These are phyloP conservation scores for Viola odorata DNA, from an alignment of 345 rosid species.

Conservation along the genomic window DNA sequence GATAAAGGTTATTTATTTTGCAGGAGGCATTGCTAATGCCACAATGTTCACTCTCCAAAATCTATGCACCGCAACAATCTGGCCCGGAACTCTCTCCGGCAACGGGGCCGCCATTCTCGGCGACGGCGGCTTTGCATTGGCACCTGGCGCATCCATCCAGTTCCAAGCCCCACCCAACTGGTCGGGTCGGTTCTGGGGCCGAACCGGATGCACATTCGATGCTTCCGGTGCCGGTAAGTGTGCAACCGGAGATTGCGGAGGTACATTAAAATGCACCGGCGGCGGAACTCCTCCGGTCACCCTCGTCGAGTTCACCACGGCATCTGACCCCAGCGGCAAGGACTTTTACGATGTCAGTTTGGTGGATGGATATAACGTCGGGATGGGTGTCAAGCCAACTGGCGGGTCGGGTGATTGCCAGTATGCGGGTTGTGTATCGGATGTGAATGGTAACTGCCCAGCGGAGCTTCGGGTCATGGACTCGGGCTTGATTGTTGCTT, in stretches of 20 bases:
- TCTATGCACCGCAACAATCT: slow-evolving; percentile 60
- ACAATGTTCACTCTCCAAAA: slow-evolving; percentile 64
- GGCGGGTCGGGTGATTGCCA: slow-evolving; percentile 71
- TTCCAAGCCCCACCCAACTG: slow-evolving; percentile 64
- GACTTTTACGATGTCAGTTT: slow-evolving; percentile 94
- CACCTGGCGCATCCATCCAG: slow-evolving; percentile 45
- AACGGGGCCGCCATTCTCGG: slow-evolving; percentile 51
- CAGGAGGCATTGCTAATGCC: slow-evolving; percentile 39
- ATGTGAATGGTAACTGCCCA: slow-evolving; percentile 67
- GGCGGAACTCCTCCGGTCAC: slow-evolving; percentile 76
- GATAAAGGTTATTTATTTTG: background rate
- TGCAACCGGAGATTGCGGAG: slow-evolving; percentile 80
- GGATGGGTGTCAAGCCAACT: slow-evolving; percentile 50
- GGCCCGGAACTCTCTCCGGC: slow-evolving; percentile 88
- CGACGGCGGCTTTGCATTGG: slow-evolving; percentile 57
- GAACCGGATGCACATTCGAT: slow-evolving; percentile 80
- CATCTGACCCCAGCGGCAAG: slow-evolving; percentile 27
- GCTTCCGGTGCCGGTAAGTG: slow-evolving; percentile 59
- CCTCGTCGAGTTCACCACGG: slow-evolving; percentile 71
- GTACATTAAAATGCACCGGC: slow-evolving; percentile 51
- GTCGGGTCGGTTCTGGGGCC: slow-evolving; percentile 90
- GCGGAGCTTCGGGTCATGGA: slow-evolving; percentile 44
- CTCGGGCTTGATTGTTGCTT: slow-evolving; percentile 56
- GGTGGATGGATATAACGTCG: slow-evolving; percentile 93
- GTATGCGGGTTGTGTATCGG: slow-evolving; percentile 70